phyloP scores from a whole-genome alignment of 192 early-diverging fungal genomes.

The Mortierella alpina region DNA sequence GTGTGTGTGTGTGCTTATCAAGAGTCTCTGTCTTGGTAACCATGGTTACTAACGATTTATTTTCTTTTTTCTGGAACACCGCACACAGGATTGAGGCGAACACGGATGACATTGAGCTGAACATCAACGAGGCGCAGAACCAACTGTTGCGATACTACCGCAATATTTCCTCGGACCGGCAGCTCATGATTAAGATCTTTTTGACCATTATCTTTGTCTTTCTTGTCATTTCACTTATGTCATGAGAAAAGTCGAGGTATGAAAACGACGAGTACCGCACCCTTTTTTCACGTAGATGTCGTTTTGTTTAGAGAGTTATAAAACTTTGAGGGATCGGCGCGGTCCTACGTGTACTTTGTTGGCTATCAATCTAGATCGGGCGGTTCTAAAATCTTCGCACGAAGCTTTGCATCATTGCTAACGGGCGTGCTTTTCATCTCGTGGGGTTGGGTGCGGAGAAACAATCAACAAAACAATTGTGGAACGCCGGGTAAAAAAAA shows the following conservation, averaged over 20 bases:
- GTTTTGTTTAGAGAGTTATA: not conserved
- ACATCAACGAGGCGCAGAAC: slow-evolving; percentile 89
- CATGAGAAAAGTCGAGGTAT: slow-evolving; percentile 1
- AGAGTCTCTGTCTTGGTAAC: not conserved
- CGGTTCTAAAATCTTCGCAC: too few species aligned
- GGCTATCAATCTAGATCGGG: too few species aligned
- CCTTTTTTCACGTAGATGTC: not conserved
- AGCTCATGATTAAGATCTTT: slow-evolving; percentile 96
- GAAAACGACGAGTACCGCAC: not conserved
- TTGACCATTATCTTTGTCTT: slow-evolving; percentile 83
- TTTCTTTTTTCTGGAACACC: not conserved
- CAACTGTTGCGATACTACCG: slow-evolving; percentile 93
- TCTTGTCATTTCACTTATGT: slow-evolving; percentile 36
- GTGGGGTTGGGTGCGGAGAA: too few species aligned
- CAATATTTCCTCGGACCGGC: slow-evolving; percentile 91
- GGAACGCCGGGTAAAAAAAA: too few species aligned
- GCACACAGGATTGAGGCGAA: slow-evolving; percentile 88
- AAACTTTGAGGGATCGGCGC: not conserved
- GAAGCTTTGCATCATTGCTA: too few species aligned
- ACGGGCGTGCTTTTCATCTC: too few species aligned
- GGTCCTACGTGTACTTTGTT: too few species aligned
- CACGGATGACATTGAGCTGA: slow-evolving; percentile 89
- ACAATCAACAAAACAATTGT: too few species aligned
- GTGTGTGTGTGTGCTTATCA: too few species aligned
- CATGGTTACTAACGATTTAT: not conserved